These are phyloP conservation scores for Hypericum perforatum DNA, from an alignment of 345 rosid species.

Conservation along the genomic window DNA sequence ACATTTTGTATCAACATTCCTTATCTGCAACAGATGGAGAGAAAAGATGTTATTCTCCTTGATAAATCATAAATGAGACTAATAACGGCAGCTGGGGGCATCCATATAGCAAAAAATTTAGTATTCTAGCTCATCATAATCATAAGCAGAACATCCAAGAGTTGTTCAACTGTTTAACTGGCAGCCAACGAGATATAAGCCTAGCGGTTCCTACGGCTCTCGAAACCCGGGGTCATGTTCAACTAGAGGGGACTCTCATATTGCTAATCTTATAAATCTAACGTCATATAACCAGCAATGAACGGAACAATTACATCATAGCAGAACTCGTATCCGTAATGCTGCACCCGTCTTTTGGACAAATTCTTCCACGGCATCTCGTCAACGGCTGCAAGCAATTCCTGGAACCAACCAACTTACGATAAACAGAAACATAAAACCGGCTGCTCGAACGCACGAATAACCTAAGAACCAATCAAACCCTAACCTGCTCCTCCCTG, in stretches of 20 bases:
- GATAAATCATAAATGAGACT: neutral
- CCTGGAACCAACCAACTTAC: slow-evolving; percentile 24
- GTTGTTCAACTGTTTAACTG: no score
- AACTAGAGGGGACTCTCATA: no score
- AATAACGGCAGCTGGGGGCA: no score
- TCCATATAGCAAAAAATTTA: no score
- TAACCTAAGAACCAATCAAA: slow-evolving; percentile 1
- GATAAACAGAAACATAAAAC: neutral
- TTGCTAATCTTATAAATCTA: no score
- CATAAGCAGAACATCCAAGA: no score
- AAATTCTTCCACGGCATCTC: slow-evolving; percentile 62
- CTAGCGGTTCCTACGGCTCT: no score
- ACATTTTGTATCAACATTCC: slow-evolving; percentile 64
- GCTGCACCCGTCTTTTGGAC: slow-evolving; percentile 84
- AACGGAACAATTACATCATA: slow-evolving; percentile 36
- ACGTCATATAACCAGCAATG: neutral
- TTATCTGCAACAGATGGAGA: slow-evolving; percentile 33
- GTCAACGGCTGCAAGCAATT: slow-evolving; percentile 79
- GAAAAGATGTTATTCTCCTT: slow-evolving; percentile 3
- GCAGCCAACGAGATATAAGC: no score
- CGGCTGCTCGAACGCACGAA: neutral
- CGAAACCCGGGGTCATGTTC: no score
- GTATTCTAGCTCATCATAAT: no score
- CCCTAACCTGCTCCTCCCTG: slow-evolving; percentile 57
- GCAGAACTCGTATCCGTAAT: slow-evolving; percentile 88